These are phyloP conservation scores for Cajanus cajan DNA, from an alignment of 306 rosid species.

Conservation along the genomic window DNA sequence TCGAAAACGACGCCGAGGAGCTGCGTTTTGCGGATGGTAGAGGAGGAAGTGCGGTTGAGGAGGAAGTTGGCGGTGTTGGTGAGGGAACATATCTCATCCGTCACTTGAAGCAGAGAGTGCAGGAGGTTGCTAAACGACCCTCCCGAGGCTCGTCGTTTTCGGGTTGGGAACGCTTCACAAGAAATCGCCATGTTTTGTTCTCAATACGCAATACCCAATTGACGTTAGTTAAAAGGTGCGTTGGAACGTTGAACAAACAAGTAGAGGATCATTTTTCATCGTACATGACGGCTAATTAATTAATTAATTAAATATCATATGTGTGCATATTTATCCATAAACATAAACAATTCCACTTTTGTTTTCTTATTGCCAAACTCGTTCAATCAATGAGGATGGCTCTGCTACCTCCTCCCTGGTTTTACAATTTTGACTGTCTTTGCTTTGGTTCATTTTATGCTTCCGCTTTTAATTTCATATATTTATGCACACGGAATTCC, in stretches of 20 bases:
- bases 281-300: constrained; percentile 29
- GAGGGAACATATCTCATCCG: constrained; percentile 53
- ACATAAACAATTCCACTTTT: constrained; percentile 17
- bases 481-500: not conserved
- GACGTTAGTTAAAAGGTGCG: not conserved
- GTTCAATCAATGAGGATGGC: not conserved
- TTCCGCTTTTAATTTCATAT: not conserved
- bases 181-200: constrained; percentile 53
- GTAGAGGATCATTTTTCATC: not conserved
- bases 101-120: constrained; percentile 52
- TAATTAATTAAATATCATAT: not conserved
- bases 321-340: not conserved
- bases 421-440: constrained; percentile 51
- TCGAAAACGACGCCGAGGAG: constrained; percentile 61
- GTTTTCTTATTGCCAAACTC: constrained; percentile 14
- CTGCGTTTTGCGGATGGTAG: constrained; percentile 57
- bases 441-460: not conserved
- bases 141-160: constrained; percentile 64
- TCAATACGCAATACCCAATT: not conserved
- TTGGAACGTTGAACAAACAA: no score
- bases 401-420: constrained; percentile 5
- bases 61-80: constrained; percentile 28
- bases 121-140: constrained; percentile 57
- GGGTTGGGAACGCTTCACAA: constrained; percentile 46
- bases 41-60: constrained; percentile 40